phyloP scores from a whole-genome alignment of 371 early-diverging fungal species.

The Apophysomyces variabilis region DNA sequence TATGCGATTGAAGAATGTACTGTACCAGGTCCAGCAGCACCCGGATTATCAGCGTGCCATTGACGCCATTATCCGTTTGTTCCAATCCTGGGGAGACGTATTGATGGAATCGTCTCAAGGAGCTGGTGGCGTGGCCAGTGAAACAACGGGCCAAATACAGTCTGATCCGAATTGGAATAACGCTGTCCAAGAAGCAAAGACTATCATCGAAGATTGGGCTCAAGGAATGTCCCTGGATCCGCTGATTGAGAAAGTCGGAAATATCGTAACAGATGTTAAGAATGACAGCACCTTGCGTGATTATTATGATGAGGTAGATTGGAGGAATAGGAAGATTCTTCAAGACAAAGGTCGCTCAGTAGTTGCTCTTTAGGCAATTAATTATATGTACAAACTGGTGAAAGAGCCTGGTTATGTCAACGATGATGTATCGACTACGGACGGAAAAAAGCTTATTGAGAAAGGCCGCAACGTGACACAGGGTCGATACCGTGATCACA shows the following conservation, averaged over 20 bases:
- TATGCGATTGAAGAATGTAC: slow-evolving; percentile 44
- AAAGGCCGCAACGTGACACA: slow-evolving; percentile 27
- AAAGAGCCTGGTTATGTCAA: slow-evolving; percentile 36
- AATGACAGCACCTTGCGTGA: slow-evolving; percentile 41
- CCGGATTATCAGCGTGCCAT: slow-evolving; percentile 59
- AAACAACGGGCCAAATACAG: slow-evolving; percentile 18
- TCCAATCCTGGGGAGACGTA: slow-evolving; percentile 47
- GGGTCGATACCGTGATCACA: slow-evolving; percentile 28
- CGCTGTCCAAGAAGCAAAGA: slow-evolving; percentile 49
- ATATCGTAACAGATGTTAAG: slow-evolving; percentile 31
- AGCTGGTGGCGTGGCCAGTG: slow-evolving; percentile 8
- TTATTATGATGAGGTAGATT: slow-evolving; percentile 33
- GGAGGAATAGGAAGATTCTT: not conserved
- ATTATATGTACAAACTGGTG: slow-evolving; percentile 29
- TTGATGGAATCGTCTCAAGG: slow-evolving; percentile 22
- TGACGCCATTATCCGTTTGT: slow-evolving; percentile 40
- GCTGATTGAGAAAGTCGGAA: slow-evolving; percentile 38
- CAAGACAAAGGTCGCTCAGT: not conserved
- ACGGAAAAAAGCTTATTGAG: slow-evolving; percentile 36
- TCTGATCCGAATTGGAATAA: slow-evolving; percentile 36
- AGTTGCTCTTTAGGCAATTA: slow-evolving; percentile 8
- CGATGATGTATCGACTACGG: slow-evolving; percentile 29
- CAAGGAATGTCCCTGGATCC: slow-evolving; percentile 54
- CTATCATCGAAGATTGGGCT: slow-evolving; percentile 61
- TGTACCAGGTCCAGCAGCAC: slow-evolving; percentile 54